These are phyloP conservation scores for Globisporangium apiculatum DNA, from an alignment of 352 stramenopile genomes.

Conservation along the genomic window DNA sequence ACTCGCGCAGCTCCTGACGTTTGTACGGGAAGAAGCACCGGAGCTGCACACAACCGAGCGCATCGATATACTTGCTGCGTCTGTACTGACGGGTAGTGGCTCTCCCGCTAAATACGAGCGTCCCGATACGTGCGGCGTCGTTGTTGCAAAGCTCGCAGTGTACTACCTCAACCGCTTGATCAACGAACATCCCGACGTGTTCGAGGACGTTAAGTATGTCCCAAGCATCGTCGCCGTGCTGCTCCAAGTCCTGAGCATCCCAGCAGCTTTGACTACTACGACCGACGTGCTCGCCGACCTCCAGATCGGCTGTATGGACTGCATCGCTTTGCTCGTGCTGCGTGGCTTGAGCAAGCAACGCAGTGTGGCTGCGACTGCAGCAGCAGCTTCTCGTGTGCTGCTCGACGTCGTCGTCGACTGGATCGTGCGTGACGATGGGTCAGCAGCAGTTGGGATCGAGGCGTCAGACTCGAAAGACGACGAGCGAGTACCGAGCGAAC, in stretches of 20 bases:
- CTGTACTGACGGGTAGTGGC: constrained; percentile 1
- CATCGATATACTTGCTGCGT: too few relatives aligned
- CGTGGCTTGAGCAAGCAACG: constrained; percentile 9
- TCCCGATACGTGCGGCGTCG: constrained; percentile 28
- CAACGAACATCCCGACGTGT: constrained; percentile 24
- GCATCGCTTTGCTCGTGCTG: constrained; percentile 39
- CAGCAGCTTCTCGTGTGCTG: constrained; percentile 10
- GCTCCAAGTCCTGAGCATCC: constrained; percentile 41
- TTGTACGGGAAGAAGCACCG: constrained; percentile 24
- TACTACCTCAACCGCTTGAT: constrained; percentile 74
- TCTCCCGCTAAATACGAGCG: too few relatives aligned
- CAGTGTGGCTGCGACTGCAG: neutral
- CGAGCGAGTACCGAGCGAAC: constrained; percentile 1
- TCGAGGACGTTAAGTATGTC: constrained; percentile 15
- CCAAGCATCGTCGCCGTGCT: constrained; percentile 27
- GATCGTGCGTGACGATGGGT: constrained; percentile 10
- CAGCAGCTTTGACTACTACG: neutral
- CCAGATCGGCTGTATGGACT: constrained; percentile 68
- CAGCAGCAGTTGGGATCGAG: neutral
- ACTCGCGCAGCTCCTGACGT: constrained; percentile 31
- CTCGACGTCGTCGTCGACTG: constrained; percentile 28
- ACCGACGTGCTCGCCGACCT: constrained; percentile 44
- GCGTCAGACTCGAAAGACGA: neutral
- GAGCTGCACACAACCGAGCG: neutral
- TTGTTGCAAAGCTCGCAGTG: constrained; percentile 62